Evolutionary conservation across 805 yeast species (phyloP).

Genomic region (Schizosaccharomyces lindneri): DNA sequence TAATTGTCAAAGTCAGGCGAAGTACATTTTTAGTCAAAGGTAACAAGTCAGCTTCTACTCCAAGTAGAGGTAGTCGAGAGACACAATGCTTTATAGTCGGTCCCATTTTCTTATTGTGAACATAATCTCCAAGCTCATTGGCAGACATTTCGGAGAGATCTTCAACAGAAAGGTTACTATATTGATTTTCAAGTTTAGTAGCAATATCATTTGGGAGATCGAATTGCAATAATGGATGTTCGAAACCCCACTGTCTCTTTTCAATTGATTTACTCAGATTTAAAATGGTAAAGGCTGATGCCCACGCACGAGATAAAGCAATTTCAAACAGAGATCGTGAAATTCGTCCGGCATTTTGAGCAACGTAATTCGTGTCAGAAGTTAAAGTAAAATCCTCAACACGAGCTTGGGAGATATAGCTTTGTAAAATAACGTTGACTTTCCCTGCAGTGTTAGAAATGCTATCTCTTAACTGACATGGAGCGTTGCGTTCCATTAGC

Average conservation of each 20-base stretch:
- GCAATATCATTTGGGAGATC: conserved; percentile 36
- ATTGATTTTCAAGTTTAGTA: conserved; percentile 32
- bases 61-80: conserved; percentile 48
- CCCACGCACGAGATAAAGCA: conserved; percentile 75
- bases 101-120: conserved; percentile 64
- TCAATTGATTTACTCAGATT: conserved; percentile 73
- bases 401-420: conserved; percentile 53
- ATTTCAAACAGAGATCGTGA: conserved; percentile 73
- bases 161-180: conserved; percentile 25
- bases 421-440: conserved; percentile 65
- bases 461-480: conserved; percentile 65
- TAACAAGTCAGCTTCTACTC: conserved; percentile 56
- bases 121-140: conserved; percentile 66
- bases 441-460: conserved; percentile 59
- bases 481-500: conserved; percentile 24
- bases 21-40: conserved; percentile 76
- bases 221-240: conserved; percentile 76
- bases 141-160: conserved; percentile 46
- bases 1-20: conserved; percentile 46
- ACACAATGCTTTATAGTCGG: conserved; percentile 30
- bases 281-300: conserved; percentile 44
- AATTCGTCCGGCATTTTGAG: conserved; percentile 84
- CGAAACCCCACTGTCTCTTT: conserved; percentile 60
- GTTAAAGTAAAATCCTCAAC: conserved; percentile 58
- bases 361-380: conserved; percentile 79